A percentile compares a stretch with the other conserved stretches of the same genome.
Evolutionary conservation across 495 filamentous ascomycete species (phyloP).

Genomic region (Penicillium arizonense): DNA sequence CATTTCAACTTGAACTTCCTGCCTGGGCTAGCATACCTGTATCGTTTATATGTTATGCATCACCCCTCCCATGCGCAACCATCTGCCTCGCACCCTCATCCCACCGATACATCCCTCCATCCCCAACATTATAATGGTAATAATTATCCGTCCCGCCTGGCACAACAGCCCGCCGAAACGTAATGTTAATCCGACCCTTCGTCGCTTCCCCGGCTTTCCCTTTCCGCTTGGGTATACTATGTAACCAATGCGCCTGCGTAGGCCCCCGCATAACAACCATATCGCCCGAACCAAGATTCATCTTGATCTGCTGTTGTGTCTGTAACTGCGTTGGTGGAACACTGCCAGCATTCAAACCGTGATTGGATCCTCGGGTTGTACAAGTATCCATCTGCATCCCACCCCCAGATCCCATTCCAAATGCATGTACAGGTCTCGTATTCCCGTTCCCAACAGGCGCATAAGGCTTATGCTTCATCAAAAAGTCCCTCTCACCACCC

Average conservation of each 20-base stretch:
- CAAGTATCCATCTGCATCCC: too few relatives aligned
- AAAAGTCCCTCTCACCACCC: constrained; percentile 63
- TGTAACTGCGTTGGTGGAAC: too few relatives aligned
- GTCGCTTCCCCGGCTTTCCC: constrained; percentile 45
- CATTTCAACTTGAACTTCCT: too few relatives aligned
- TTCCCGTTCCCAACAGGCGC: constrained; percentile 1
- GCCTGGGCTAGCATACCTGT: too few relatives aligned
- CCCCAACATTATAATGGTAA: constrained; percentile 73
- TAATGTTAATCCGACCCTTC: constrained; percentile 71
- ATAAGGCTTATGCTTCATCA: constrained; percentile 66
- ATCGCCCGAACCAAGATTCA: constrained; percentile 62
- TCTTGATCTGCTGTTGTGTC: constrained; percentile 46
- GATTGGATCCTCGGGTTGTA: too few relatives aligned
- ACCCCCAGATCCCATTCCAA: too few relatives aligned
- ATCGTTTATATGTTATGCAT: too few relatives aligned
- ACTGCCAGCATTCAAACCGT: too few relatives aligned
- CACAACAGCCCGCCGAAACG: constrained; percentile 63
- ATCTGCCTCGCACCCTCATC: constrained; percentile 53
- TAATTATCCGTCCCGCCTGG: constrained; percentile 70
- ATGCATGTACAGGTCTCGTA: background rate
- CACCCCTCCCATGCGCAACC: constrained; percentile 18
- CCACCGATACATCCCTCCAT: constrained; percentile 62
- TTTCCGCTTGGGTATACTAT: constrained; percentile 71
- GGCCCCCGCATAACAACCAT: constrained; percentile 70
- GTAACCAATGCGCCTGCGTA: constrained; percentile 71